Percentiles rank a stretch among this genome's conserved stretches.
Evolutionary conservation across 164 flowering plant genomes (phyloP).

Genomic region (Berberis thunbergii): DNA sequence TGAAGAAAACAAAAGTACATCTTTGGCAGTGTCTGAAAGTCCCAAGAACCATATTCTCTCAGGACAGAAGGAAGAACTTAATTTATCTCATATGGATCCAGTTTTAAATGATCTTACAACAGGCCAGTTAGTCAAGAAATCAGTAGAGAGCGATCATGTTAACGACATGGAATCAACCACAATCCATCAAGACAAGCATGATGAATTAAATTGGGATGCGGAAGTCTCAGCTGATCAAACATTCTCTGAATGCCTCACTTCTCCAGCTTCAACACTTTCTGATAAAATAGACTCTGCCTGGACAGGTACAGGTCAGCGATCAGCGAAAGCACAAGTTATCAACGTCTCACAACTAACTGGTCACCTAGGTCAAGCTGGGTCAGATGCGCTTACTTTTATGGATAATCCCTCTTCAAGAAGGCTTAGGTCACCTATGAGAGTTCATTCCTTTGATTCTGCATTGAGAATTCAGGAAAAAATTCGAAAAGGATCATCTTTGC

Average conservation of each 20-base stretch:
- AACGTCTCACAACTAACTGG: constrained; percentile 17
- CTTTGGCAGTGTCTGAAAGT: constrained; percentile 16
- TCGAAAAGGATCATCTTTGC: constrained; percentile 37
- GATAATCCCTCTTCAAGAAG: constrained; percentile 33
- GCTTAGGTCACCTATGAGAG: constrained; percentile 53
- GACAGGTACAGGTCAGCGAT: constrained; percentile 55
- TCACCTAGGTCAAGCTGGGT: constrained; percentile 14
- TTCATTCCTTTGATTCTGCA: constrained; percentile 92
- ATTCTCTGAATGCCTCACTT: constrained; percentile 22
- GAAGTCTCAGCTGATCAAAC: constrained; percentile 21
- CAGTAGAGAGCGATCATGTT: constrained; percentile 5
- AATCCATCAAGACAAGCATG: constrained; percentile 13
- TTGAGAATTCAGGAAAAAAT: constrained; percentile 51
- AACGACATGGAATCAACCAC: constrained; percentile 15
- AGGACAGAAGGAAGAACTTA: constrained; percentile 17
- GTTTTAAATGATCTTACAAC: constrained; percentile 3
- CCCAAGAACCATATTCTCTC: constrained; percentile 10
- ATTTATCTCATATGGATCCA: constrained; percentile 14
- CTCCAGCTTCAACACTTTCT: constrained; percentile 55
- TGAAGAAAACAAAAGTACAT: constrained; percentile 21
- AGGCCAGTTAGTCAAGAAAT: constrained; percentile 1
- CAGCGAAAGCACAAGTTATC: constrained; percentile 16
- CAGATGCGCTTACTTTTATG: constrained; percentile 12
- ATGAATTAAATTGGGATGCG: constrained; percentile 19
- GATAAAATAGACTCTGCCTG: constrained; percentile 91